Evolutionary conservation across 768 basidiomycete species (phyloP).

Genomic region (Termitomyces sp.): DNA sequence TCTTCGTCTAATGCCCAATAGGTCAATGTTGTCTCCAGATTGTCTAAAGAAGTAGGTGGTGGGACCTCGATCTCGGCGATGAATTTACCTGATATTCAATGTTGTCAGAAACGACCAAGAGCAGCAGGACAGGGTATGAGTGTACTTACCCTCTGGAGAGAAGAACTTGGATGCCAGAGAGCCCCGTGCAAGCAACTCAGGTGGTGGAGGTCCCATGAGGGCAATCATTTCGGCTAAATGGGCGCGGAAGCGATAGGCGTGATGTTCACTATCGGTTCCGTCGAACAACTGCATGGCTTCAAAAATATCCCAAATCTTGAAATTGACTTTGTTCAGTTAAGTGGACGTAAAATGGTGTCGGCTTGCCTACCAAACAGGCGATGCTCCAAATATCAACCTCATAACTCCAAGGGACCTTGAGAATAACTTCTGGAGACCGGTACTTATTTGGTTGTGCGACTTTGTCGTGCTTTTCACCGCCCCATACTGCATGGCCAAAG

Average conservation of each 20-base stretch:
- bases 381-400: constrained; percentile 36
- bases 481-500: constrained; percentile 22
- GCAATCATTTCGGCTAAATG: constrained; percentile 11
- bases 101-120: background rate
- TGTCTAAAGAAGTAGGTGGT: background rate
- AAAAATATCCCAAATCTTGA: constrained; percentile 6
- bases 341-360: background rate
- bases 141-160: background rate
- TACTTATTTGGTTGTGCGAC: constrained; percentile 25
- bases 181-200: constrained; percentile 1
- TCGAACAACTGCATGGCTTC: constrained; percentile 1
- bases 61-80: background rate
- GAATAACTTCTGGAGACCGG: constrained; percentile 30
- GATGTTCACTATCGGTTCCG: background rate
- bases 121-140: background rate
- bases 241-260: background rate
- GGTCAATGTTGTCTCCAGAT: background rate
- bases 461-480: constrained; percentile 7
- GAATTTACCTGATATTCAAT: background rate
- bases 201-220: constrained; percentile 6
- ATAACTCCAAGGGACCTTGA: constrained; percentile 22
- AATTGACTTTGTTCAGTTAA: background rate
- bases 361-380: constrained; percentile 24
- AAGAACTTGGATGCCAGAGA: background rate
- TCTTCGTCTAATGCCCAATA: too few relatives aligned